phyloP scores from a whole-genome alignment of 108 stramenopile genomes.

The Chaetoceros tenuissimus region DNA sequence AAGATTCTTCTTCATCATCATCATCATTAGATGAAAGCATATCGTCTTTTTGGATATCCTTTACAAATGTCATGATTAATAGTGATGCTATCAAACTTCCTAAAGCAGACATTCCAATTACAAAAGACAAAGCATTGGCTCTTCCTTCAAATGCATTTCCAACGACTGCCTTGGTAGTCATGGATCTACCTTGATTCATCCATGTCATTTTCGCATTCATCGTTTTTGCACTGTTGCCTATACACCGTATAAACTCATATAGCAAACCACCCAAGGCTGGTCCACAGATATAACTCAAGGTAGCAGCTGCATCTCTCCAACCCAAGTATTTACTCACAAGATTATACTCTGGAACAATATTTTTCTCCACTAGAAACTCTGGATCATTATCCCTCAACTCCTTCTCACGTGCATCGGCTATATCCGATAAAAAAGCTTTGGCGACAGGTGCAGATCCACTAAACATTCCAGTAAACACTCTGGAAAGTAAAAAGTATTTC shows the following conservation, averaged over 20 bases:
- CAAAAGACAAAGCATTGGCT: constrained; percentile 35
- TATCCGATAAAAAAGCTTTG: constrained; percentile 74
- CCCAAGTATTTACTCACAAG: constrained; percentile 39
- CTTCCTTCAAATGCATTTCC: background rate
- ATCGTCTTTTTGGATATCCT: constrained; percentile 4
- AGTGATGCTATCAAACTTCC: constrained; percentile 47
- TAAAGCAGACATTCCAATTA: constrained; percentile 48
- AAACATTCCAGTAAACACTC: constrained; percentile 62
- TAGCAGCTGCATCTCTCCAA: constrained; percentile 63
- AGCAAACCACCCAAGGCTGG: constrained; percentile 60
- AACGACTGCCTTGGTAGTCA: background rate
- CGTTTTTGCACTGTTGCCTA: constrained; percentile 10
- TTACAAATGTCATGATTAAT: constrained; percentile 30
- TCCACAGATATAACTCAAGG: constrained; percentile 65
- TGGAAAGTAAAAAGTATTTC: constrained; percentile 37
- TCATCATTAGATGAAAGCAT: constrained; percentile 1
- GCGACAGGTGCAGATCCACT: constrained; percentile 61
- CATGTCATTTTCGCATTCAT: background rate
- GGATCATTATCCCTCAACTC: constrained; percentile 1
- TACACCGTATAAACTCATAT: constrained; percentile 17
- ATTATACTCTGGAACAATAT: background rate
- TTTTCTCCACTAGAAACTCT: background rate
- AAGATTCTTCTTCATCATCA: constrained; percentile 2
- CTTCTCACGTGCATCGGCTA: constrained; percentile 26
- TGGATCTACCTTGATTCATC: background rate